These are phyloP conservation scores for Populus trichocarpa DNA, from an alignment of 441 rosid species.

Conservation along the genomic window DNA sequence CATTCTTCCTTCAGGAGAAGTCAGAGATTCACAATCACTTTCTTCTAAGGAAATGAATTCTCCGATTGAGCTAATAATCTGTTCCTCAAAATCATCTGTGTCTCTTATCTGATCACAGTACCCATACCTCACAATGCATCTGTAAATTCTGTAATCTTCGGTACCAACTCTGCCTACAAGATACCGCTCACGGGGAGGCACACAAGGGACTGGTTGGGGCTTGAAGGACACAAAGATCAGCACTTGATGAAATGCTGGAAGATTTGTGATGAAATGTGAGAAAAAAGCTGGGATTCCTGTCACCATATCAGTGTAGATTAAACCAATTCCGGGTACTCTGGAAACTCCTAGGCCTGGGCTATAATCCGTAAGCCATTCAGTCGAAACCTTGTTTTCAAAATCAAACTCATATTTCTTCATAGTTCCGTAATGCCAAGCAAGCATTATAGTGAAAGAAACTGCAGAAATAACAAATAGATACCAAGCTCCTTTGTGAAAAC, in stretches of 20 bases:
- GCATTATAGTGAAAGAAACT: constrained; percentile 44
- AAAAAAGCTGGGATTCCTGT: constrained; percentile 66
- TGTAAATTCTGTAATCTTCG: constrained; percentile 38
- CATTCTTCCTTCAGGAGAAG: constrained; percentile 40
- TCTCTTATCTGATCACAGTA: constrained; percentile 49
- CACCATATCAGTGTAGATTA: constrained; percentile 50
- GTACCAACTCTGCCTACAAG: constrained; percentile 57
- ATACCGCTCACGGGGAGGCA: constrained; percentile 34
- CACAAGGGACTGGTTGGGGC: constrained; percentile 50
- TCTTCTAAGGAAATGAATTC: constrained; percentile 58
- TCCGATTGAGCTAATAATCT: constrained; percentile 46
- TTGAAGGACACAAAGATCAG: constrained; percentile 68
- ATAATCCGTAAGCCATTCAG: constrained; percentile 55
- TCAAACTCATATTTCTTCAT: constrained; percentile 63
- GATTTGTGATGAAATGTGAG: constrained; percentile 61
- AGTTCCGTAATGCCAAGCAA: constrained; percentile 65
- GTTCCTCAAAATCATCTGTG: constrained; percentile 53
- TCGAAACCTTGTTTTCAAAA: constrained; percentile 55
- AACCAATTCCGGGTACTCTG: constrained; percentile 61
- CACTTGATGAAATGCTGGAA: constrained; percentile 68
- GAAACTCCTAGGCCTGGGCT: constrained; percentile 55
- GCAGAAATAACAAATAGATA: constrained; percentile 39
- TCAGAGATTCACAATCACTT: constrained; percentile 27
- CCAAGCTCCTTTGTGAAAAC: constrained; percentile 60
- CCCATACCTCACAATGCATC: constrained; percentile 64